Evolutionary conservation across 2,329 filamentous ascomycete species (phyloP).

Genomic region (Aspergillus sp.): DNA sequence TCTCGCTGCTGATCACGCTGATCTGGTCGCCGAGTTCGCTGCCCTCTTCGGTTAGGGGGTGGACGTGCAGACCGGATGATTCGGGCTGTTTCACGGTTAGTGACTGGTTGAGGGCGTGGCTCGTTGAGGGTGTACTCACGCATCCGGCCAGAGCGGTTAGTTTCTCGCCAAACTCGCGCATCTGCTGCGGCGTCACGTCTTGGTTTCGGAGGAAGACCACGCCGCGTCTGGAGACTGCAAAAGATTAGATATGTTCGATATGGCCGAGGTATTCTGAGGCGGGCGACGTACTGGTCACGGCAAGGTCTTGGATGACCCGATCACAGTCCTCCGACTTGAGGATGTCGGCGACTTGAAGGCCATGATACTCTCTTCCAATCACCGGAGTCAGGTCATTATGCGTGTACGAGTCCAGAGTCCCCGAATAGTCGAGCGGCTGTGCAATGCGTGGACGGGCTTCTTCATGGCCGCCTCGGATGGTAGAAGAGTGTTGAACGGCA

Average conservation of each 20-base stretch:
- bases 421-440: slow-evolving; percentile 38
- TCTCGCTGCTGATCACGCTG: slow-evolving; percentile 61
- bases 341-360: slow-evolving; percentile 47
- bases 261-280: slow-evolving; percentile 25
- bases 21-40: slow-evolving; percentile 61
- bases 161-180: slow-evolving; percentile 52
- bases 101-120: background rate
- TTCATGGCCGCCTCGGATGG: slow-evolving; percentile 22
- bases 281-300: slow-evolving; percentile 58
- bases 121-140: slow-evolving; percentile 17
- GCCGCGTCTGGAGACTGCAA: slow-evolving; percentile 62
- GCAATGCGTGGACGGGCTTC: slow-evolving; percentile 21
- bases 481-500: slow-evolving; percentile 6
- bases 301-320: slow-evolving; percentile 62
- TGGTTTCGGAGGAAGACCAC: slow-evolving; percentile 72
- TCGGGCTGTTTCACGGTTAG: slow-evolving; percentile 39
- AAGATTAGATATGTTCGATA: background rate
- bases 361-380: slow-evolving; percentile 42
- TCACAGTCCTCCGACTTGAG: slow-evolving; percentile 62
- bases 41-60: slow-evolving; percentile 58
- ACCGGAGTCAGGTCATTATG: slow-evolving; percentile 42
- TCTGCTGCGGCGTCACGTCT: slow-evolving; percentile 60
- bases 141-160: slow-evolving; percentile 47
- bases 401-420: slow-evolving; percentile 38
- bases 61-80: slow-evolving; percentile 57